These are phyloP conservation scores for Stachybotrys elegans DNA, from an alignment of 2,329 filamentous ascomycete genomes.

Conservation along the genomic window DNA sequence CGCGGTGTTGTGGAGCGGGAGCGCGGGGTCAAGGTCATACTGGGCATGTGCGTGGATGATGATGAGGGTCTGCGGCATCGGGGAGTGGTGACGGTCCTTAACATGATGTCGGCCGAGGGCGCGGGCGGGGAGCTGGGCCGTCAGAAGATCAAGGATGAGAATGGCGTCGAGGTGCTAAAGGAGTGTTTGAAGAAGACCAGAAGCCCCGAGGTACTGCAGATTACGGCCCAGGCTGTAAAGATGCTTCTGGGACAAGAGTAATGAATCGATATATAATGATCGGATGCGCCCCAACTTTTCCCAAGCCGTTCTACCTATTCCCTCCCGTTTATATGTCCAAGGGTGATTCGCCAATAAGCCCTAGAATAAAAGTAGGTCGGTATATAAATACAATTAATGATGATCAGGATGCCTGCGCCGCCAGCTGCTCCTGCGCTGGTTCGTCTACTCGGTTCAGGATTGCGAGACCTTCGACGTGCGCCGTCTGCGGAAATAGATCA, in stretches of 20 bases:
- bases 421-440: conserved; percentile 11
- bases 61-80: conserved; percentile 64
- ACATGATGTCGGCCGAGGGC: conserved; percentile 64
- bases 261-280: too few species aligned
- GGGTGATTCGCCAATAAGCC: too few species aligned
- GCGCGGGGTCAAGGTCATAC: conserved; percentile 68
- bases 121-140: conserved; percentile 57
- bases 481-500: conserved; percentile 92
- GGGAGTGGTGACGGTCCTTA: conserved; percentile 70
- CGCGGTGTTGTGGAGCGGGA: conserved; percentile 65
- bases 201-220: conserved; percentile 63
- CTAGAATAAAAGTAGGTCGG: too few species aligned
- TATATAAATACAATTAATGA: too few species aligned
- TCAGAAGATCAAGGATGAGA: conserved; percentile 54
- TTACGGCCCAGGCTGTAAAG: conserved; percentile 70
- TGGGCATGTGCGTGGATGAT: conserved; percentile 74
- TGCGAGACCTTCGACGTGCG: conserved; percentile 64
- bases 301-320: too few species aligned
- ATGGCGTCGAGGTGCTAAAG: conserved; percentile 64
- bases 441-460: conserved; percentile 55
- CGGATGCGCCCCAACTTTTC: too few species aligned
- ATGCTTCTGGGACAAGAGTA: conserved; percentile 45
- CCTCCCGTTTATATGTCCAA: too few species aligned
- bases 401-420: too few species aligned
- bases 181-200: conserved; percentile 64